Percentiles rank a stretch among this genome's conserved stretches.
These are phyloP conservation scores for Ploettnerulaceae sp. DNA, from an alignment of 2,329 filamentous ascomycete genomes.

Conservation along the genomic window DNA sequence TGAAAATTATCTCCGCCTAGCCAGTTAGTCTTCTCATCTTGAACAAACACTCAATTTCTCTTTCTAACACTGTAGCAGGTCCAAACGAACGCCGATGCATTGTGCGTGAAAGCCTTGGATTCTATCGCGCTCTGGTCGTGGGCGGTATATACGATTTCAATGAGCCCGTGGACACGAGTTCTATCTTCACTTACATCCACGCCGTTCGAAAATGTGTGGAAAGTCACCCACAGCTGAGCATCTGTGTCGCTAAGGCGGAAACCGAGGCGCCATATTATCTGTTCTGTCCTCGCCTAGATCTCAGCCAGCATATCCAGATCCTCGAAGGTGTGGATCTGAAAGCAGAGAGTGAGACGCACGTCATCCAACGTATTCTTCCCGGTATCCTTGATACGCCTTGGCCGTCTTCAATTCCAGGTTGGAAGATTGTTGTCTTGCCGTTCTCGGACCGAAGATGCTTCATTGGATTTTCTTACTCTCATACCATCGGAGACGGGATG, in stretches of 20 bases:
- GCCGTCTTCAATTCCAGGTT: background rate
- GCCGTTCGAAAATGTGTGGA: background rate
- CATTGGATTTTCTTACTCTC: slow-evolving; percentile 1
- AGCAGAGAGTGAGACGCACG: background rate
- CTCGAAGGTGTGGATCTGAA: background rate
- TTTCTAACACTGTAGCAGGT: background rate
- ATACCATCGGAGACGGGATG: background rate
- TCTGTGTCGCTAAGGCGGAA: background rate
- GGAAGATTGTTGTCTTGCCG: slow-evolving; percentile 3
- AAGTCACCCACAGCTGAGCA: background rate
- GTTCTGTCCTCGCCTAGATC: background rate
- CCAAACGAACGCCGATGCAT: slow-evolving; percentile 3
- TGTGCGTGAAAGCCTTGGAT: slow-evolving; percentile 2
- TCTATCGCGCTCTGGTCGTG: slow-evolving; percentile 1
- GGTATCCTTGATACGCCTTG: background rate
- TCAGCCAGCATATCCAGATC: slow-evolving; percentile 1
- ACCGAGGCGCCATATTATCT: slow-evolving; percentile 3
- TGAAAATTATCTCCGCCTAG: background rate
- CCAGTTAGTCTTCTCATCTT: background rate
- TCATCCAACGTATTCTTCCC: background rate
- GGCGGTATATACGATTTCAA: slow-evolving; percentile 3
- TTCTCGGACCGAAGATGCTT: background rate
- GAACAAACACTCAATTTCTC: too few relatives aligned
- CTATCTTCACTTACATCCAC: background rate
- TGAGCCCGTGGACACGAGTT: background rate